phyloP scores from a whole-genome alignment of 2,329 filamentous ascomycete species.

The Mycosphaerella sp. region DNA sequence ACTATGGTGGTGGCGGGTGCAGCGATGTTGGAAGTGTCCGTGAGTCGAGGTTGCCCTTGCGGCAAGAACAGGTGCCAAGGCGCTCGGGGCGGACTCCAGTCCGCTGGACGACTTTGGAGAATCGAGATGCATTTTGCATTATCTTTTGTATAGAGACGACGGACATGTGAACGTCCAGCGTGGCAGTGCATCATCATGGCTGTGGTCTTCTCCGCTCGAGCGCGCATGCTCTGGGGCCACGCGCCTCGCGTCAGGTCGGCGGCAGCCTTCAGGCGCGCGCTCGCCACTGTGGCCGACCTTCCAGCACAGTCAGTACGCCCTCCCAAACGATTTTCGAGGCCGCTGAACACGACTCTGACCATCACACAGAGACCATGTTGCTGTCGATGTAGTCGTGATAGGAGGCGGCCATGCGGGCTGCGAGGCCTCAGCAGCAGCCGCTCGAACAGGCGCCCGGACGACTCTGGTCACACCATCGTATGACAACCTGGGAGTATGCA shows the following conservation, averaged over 20 bases:
- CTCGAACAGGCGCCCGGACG: conserved; percentile 79
- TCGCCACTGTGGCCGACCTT: conserved; percentile 42
- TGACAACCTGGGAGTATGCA: conserved; percentile 88
- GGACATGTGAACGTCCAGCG: not conserved
- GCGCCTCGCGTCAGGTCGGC: conserved; percentile 43
- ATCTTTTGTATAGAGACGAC: not conserved
- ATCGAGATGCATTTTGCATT: too few relatives aligned
- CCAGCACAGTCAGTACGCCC: conserved; percentile 28
- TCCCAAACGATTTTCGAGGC: not conserved
- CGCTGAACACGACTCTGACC: conserved; percentile 31
- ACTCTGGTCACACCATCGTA: conserved; percentile 82
- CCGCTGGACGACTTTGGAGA: too few relatives aligned
- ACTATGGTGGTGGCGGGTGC: not conserved
- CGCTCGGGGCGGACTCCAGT: too few relatives aligned
- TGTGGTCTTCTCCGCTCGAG: conserved; percentile 29
- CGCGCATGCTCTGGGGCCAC: conserved; percentile 44
- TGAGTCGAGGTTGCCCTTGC: not conserved
- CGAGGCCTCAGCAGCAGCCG: conserved; percentile 87
- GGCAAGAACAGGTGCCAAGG: not conserved
- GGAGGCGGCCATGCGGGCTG: conserved; percentile 93
- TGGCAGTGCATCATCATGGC: conserved; percentile 13
- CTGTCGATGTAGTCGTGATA: conserved; percentile 79
- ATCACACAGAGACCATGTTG: conserved; percentile 24
- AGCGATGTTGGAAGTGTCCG: too few relatives aligned
- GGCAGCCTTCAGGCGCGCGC: conserved; percentile 33